A percentile compares a stretch with the other conserved stretches of the same genome.
These are phyloP conservation scores for Calycina marina DNA, from an alignment of 2,329 filamentous ascomycete species.

Conservation along the genomic window DNA sequence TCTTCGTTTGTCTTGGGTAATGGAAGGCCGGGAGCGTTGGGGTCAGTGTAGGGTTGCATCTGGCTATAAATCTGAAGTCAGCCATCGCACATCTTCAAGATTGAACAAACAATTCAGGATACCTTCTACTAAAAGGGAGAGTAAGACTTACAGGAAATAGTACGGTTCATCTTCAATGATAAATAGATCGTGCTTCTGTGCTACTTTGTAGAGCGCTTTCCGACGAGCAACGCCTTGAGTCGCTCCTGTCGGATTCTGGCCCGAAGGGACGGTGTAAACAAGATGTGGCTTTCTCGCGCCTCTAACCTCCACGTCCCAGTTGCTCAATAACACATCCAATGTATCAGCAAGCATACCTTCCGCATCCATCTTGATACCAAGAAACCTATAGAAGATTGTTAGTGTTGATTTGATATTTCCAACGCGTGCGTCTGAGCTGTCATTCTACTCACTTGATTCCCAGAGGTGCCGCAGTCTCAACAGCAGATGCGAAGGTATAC, in stretches of 20 bases:
- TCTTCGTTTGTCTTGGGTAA: slow-evolving; percentile 48
- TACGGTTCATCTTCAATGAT: slow-evolving; percentile 66
- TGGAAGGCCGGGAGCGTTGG: slow-evolving; percentile 6
- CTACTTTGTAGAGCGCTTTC: slow-evolving; percentile 47
- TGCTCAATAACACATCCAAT: slow-evolving; percentile 47
- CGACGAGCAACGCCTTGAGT: slow-evolving; percentile 46
- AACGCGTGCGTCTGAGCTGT: not conserved
- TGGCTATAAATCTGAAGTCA: slow-evolving; percentile 27
- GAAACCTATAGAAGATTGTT: slow-evolving; percentile 22
- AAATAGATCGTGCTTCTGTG: slow-evolving; percentile 55
- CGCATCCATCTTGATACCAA: slow-evolving; percentile 49
- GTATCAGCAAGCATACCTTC: slow-evolving; percentile 47
- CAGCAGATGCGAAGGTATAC: slow-evolving; percentile 69
- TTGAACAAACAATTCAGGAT: too few relatives aligned
- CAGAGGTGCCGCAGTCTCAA: slow-evolving; percentile 49
- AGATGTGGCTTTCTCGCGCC: slow-evolving; percentile 50
- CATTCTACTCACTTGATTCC: slow-evolving; percentile 32
- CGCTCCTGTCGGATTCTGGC: slow-evolving; percentile 63
- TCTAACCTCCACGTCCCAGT: slow-evolving; percentile 44
- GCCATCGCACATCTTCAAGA: not conserved
- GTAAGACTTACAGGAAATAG: slow-evolving; percentile 41
- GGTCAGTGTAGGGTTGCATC: slow-evolving; percentile 36
- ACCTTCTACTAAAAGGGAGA: not conserved
- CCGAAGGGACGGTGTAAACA: slow-evolving; percentile 57
- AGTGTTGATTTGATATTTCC: too few relatives aligned